A percentile compares a stretch with the other conserved stretches of the same genome.
These are phyloP conservation scores for Umbelopsis sp. DNA, from an alignment of 192 early-diverging fungal genomes.

Conservation along the genomic window DNA sequence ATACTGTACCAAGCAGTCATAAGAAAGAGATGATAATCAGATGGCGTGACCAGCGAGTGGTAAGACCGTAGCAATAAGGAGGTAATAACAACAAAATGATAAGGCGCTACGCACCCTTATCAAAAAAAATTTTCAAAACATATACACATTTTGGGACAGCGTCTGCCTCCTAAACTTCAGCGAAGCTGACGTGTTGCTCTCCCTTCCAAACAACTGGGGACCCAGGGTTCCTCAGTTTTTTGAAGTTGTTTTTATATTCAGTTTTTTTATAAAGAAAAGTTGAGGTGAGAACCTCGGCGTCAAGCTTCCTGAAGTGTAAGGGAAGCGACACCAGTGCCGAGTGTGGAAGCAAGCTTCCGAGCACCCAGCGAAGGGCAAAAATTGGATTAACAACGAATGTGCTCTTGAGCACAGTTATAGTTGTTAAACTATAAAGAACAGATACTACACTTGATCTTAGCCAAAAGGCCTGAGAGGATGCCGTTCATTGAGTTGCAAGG, in stretches of 20 bases:
- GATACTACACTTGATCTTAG: constrained; percentile 93
- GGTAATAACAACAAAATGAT: no score
- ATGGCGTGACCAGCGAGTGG: no score
- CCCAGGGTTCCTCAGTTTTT: no score
- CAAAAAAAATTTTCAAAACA: no score
- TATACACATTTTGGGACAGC: no score
- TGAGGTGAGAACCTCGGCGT: constrained; percentile 45
- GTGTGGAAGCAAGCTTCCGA: constrained; percentile 51
- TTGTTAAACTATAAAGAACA: constrained; percentile 79
- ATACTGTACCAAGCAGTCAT: no score
- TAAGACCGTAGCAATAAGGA: no score
- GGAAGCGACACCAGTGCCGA: constrained; percentile 64
- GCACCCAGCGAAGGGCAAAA: constrained; percentile 55
- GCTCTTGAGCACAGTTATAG: constrained; percentile 55
- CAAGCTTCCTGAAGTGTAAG: constrained; percentile 65
- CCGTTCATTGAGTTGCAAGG: constrained; percentile 30
- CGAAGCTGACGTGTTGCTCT: no score
- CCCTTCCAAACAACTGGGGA: no score
- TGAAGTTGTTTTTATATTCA: constrained; percentile 9
- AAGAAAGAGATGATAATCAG: no score
- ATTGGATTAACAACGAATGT: constrained; percentile 61
- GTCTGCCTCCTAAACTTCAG: no score
- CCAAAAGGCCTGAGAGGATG: constrained; percentile 82
- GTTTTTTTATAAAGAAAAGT: not conserved
- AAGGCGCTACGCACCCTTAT: no score